phyloP scores from a whole-genome alignment of 2,329 filamentous ascomycete genomes.

The Aspergillus fumigatus region DNA sequence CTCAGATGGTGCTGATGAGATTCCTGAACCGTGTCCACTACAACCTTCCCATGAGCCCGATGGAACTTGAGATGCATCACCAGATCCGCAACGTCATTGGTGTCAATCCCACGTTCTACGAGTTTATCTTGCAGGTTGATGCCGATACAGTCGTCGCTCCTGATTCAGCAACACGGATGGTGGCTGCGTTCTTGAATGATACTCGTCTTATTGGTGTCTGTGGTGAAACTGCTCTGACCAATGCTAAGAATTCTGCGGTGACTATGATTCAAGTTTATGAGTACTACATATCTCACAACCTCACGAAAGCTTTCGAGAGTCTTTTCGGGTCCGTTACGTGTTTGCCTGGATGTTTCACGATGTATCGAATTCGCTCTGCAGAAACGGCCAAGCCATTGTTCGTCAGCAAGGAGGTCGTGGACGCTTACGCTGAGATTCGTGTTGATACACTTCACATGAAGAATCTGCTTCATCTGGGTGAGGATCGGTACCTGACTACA shows the following conservation, averaged over 20 bases:
- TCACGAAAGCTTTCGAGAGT: constrained; percentile 95
- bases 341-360: constrained; percentile 96
- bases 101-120: constrained; percentile 97
- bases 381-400: constrained; percentile 95
- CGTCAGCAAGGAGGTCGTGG: constrained; percentile 85
- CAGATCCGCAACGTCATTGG: constrained; percentile 98
- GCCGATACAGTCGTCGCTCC: constrained; percentile 90
- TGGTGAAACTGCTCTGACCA: constrained; percentile 89
- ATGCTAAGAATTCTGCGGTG: constrained; percentile 86
- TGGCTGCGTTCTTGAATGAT: constrained; percentile 84
- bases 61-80: constrained; percentile 97
- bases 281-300: constrained; percentile 98
- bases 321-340: constrained; percentile 97
- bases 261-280: constrained; percentile 99
- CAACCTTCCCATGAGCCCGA: constrained; percentile 89
- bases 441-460: constrained; percentile 99
- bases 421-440: constrained; percentile 84
- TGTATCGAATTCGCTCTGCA: constrained; percentile 94
- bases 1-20: constrained; percentile 96
- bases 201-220: constrained; percentile 91
- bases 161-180: constrained; percentile 87
- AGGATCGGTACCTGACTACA: constrained; percentile 96
- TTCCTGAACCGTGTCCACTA: constrained; percentile 99
- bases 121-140: constrained; percentile 94
- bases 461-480: constrained; percentile 91